These are phyloP conservation scores for Mycena venus DNA, from an alignment of 768 basidiomycete species.

Conservation along the genomic window DNA sequence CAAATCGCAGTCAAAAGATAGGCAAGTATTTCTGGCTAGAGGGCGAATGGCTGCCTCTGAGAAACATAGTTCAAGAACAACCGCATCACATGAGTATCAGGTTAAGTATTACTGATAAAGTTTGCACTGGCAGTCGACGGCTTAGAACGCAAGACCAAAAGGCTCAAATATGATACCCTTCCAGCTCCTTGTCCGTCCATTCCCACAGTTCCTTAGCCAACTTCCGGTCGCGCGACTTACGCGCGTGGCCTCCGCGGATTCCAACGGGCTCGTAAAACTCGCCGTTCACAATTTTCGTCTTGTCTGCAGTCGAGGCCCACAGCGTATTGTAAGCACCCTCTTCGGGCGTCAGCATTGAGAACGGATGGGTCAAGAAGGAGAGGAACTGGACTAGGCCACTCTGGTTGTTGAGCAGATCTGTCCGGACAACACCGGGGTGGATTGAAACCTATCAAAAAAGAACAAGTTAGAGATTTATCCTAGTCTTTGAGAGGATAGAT, in stretches of 20 bases:
- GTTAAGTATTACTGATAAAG: too few species aligned
- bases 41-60: too few species aligned
- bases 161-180: not conserved
- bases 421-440: conserved; percentile 27
- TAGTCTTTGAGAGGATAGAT: too few species aligned
- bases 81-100: too few species aligned
- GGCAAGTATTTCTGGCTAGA: too few species aligned
- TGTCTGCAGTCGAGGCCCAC: conserved; percentile 27
- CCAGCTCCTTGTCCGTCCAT: conserved; percentile 30
- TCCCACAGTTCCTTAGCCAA: conserved; percentile 28
- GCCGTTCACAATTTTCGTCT: conserved; percentile 9
- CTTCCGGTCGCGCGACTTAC: conserved; percentile 16
- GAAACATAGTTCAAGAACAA: too few species aligned
- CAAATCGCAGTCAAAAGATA: too few species aligned
- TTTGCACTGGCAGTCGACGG: too few species aligned
- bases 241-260: not conserved
- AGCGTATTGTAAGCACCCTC: conserved; percentile 24
- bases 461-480: too few species aligned
- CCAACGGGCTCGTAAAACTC: conserved; percentile 31
- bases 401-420: not conserved
- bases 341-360: conserved; percentile 11
- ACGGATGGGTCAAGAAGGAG: not conserved
- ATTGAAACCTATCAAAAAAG: not conserved
- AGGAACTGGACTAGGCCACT: not conserved
- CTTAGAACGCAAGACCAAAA: not conserved